These are phyloP conservation scores for Gelatoporia subvermispora DNA, from an alignment of 768 basidiomycete species.

Conservation along the genomic window DNA sequence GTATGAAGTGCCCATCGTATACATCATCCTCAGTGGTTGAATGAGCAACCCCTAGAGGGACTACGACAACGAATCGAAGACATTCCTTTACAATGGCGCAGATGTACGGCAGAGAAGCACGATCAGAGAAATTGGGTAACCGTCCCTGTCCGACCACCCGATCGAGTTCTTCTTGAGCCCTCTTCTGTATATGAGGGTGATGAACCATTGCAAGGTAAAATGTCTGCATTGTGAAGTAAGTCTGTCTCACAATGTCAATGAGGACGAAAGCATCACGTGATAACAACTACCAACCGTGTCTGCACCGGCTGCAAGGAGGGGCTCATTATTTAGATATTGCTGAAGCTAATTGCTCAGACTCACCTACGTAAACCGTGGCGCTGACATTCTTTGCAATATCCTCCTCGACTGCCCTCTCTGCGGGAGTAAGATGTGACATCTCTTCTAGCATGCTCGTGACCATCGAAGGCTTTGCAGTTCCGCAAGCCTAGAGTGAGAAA, in stretches of 20 bases:
- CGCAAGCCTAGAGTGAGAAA: too few relatives aligned
- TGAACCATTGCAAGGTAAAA: slow-evolving; percentile 7
- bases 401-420: too few relatives aligned
- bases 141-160: slow-evolving; percentile 15
- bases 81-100: slow-evolving; percentile 18
- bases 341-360: too few relatives aligned
- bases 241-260: not conserved
- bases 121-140: slow-evolving; percentile 17
- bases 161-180: slow-evolving; percentile 14
- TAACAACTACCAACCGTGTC: too few relatives aligned
- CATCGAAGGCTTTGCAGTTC: too few relatives aligned
- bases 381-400: too few relatives aligned
- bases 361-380: too few relatives aligned
- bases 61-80: slow-evolving; percentile 6
- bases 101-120: slow-evolving; percentile 18
- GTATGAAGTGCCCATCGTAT: not conserved
- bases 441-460: too few relatives aligned
- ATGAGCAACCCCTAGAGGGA: slow-evolving; percentile 16
- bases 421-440: too few relatives aligned
- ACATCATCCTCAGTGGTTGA: not conserved
- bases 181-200: slow-evolving; percentile 10
- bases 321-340: too few relatives aligned
- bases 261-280: too few relatives aligned
- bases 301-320: too few relatives aligned
- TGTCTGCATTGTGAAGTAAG: not conserved